Evolutionary conservation across 345 rosid genomes (phyloP).

Genomic region (Chamaenerion angustifolium): DNA sequence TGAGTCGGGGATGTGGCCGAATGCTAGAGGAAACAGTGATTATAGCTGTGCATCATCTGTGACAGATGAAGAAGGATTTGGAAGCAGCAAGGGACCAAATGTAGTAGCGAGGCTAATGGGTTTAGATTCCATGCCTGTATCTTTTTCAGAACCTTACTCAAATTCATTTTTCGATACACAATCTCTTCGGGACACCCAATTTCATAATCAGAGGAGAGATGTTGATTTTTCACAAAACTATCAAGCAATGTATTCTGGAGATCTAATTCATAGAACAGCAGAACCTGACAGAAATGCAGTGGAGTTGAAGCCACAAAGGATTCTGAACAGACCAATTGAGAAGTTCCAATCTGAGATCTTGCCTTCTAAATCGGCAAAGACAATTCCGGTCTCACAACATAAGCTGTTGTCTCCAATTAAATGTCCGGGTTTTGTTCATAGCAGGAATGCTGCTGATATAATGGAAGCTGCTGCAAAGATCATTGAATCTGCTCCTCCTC

Average conservation of each 20-base stretch:
- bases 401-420: conserved; percentile 92
- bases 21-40: conserved; percentile 43
- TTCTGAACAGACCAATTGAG: conserved; percentile 54
- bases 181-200: conserved; percentile 36
- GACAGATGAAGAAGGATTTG: conserved; percentile 77
- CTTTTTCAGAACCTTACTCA: conserved; percentile 35
- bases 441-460: conserved; percentile 72
- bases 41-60: conserved; percentile 90
- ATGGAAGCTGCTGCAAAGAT: conserved; percentile 97
- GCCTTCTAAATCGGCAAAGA: conserved; percentile 91
- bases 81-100: conserved; percentile 51
- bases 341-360: conserved; percentile 83
- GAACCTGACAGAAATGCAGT: conserved; percentile 17
- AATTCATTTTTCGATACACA: conserved; percentile 45
- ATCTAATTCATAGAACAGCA: conserved; percentile 32
- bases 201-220: conserved; percentile 24
- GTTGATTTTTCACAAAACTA: conserved; percentile 31
- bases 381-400: conserved; percentile 79
- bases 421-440: conserved; percentile 67
- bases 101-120: conserved; percentile 99
- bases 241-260: conserved; percentile 38
- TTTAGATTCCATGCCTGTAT: conserved; percentile 65
- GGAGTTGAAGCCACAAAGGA: conserved; percentile 31
- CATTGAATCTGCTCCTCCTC: conserved; percentile 38
- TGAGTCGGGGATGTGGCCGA: conserved; percentile 33